These are phyloP conservation scores for Penicillium griseofulvum DNA, from an alignment of 2,329 filamentous ascomycete genomes.

Conservation along the genomic window DNA sequence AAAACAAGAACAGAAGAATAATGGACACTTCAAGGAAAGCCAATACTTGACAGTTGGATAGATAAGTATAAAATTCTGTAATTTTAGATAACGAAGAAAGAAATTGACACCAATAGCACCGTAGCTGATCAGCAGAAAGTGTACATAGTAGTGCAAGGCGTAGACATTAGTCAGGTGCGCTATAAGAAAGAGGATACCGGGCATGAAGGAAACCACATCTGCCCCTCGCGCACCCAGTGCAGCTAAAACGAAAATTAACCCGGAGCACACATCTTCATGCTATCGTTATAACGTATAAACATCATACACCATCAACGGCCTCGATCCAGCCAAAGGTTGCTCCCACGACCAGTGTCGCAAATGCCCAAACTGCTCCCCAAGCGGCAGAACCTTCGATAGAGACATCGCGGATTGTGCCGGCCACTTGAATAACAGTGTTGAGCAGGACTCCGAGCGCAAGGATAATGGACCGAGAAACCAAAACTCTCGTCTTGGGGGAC, in stretches of 20 bases:
- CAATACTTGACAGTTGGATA: not conserved
- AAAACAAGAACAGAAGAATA: not conserved
- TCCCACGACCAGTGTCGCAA: slow-evolving; percentile 41
- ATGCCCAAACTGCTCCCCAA: slow-evolving; percentile 74
- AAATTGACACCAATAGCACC: not conserved
- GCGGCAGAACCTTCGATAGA: slow-evolving; percentile 66
- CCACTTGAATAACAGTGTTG: slow-evolving; percentile 64
- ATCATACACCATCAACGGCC: slow-evolving; percentile 37
- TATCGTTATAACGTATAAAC: not conserved
- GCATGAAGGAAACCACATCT: not conserved
- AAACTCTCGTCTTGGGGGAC: slow-evolving; percentile 59
- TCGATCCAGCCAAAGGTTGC: slow-evolving; percentile 41
- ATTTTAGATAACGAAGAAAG: not conserved
- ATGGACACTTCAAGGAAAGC: not conserved
- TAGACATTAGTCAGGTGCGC: not conserved
- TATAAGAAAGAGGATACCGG: not conserved
- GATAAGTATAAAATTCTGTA: not conserved
- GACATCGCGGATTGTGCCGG: slow-evolving; percentile 66
- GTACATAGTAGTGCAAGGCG: not conserved
- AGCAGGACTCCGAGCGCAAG: slow-evolving; percentile 47
- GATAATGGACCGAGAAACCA: slow-evolving; percentile 61
- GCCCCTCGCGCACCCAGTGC: not conserved
- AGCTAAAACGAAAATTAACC: not conserved
- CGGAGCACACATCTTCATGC: not conserved
- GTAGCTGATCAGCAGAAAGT: not conserved